Conservation (phyloP, 192 early-diverging fungal genomes). For the Backusella sp. region DNA sequence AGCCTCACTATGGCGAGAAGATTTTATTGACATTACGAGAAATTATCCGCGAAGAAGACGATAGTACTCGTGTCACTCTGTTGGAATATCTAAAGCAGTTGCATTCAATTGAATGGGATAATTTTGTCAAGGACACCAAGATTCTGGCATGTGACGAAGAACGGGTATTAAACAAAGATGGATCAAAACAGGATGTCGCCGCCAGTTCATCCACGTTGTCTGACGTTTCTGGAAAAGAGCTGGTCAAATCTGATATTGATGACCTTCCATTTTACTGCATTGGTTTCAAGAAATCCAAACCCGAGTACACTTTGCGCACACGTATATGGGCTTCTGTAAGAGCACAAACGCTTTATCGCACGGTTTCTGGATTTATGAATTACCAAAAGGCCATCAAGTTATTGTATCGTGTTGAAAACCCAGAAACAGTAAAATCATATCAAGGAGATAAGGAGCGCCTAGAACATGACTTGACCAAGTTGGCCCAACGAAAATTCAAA, state of each 20-base stretch:
- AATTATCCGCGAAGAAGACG: constrained; percentile 81
- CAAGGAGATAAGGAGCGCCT: constrained; percentile 64
- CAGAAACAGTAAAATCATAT: constrained; percentile 67
- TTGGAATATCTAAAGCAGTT: constrained; percentile 82
- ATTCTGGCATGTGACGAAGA: constrained; percentile 65
- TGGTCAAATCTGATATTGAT: constrained; percentile 68
- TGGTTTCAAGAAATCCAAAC: constrained; percentile 78
- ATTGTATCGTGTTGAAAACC: constrained; percentile 77
- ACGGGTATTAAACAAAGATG: constrained; percentile 29
- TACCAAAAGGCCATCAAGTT: constrained; percentile 83
- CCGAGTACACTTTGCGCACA: constrained; percentile 80
- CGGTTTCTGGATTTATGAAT: constrained; percentile 86
- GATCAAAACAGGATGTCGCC: background rate
- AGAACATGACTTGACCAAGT: constrained; percentile 65
- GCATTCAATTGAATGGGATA: constrained; percentile 83
- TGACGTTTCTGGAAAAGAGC: constrained; percentile 44
- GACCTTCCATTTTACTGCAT: constrained; percentile 80
- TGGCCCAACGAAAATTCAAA: constrained; percentile 79
- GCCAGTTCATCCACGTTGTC: constrained; percentile 24
- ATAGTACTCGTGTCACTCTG: constrained; percentile 75
- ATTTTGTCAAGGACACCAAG: constrained; percentile 88
- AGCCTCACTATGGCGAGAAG: constrained; percentile 85
- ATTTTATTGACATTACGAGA: constrained; percentile 78
- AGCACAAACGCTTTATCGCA: constrained; percentile 84
- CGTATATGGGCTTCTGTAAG: constrained; percentile 88